Evolutionary conservation across 768 basidiomycete genomes (phyloP).

Genomic region (Flagelloscypha sp.): DNA sequence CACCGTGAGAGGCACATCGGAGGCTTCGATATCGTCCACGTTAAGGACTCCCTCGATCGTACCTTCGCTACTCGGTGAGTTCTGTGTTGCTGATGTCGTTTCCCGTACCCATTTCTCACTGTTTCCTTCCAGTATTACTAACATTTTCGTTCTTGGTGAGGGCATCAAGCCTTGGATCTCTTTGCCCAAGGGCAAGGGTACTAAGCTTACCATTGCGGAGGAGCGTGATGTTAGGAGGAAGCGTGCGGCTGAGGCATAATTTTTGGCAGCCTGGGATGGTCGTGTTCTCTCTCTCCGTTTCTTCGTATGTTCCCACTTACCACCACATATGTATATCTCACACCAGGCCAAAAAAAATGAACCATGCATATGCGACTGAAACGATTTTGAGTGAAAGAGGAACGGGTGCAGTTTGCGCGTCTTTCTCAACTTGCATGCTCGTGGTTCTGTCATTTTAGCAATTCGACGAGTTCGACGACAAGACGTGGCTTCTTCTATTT

Average conservation of each 20-base stretch:
- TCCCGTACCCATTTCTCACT: neutral
- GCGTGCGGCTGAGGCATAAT: conserved; percentile 65
- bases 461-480: too few species aligned
- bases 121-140: conserved; percentile 58
- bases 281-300: too few species aligned
- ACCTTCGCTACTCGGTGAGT: conserved; percentile 95
- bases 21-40: conserved; percentile 98
- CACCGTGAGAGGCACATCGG: conserved; percentile 97
- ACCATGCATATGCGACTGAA: too few species aligned
- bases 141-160: conserved; percentile 98
- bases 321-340: too few species aligned
- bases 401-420: too few species aligned
- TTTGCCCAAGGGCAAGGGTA: conserved; percentile 94
- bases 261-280: too few species aligned
- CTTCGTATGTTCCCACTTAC: too few species aligned
- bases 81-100: neutral
- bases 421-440: too few species aligned
- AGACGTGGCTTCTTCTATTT: too few species aligned
- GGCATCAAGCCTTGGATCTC: conserved; percentile 95
- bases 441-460: too few species aligned
- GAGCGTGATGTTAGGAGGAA: conserved; percentile 91
- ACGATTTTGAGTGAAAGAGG: too few species aligned
- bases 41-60: conserved; percentile 90
- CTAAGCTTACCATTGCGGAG: conserved; percentile 94
- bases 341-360: too few species aligned